Evolutionary conservation across 306 rosid genomes (phyloP), one percentile per base, ranked within the genome.

Genomic region (Arachis hypogaea): DNA sequence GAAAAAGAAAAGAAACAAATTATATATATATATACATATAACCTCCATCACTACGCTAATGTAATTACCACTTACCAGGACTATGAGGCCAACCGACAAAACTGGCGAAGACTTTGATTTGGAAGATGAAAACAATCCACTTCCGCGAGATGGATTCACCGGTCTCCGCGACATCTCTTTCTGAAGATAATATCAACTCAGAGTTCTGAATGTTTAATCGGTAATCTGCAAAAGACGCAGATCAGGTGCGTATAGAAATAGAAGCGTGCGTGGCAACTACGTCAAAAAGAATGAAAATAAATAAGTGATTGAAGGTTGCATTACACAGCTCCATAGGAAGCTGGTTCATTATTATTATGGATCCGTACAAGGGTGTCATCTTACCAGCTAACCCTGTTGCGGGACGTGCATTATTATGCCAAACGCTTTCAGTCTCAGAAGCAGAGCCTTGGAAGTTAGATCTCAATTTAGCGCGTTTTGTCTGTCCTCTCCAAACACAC

Each of bases 151-250:
- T 14, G 74, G 64, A 78, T 71, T 82, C 76, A 12, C 80, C 40
- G 79, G 85, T 77, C 88, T 84, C 80, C 90, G 84, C 78, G 80
- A 80, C 93, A 88, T 88, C 36, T n/a, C 38, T 69, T 60, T 47
- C 41, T 62, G 7, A 43, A 10, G 41, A 52, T 52, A 22, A 0
- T 14, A 9, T 49, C 3, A 57, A 52, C 77, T n/a, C 66, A 59
- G 49, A 3, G 28, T 47, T 22, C 28, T 49, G 16, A 5, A 33
- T 33, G 38, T 4, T 43, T 43, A 68, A 57, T 16, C 9, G 46
- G 16, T 54, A 50, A 66, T 59, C 78, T 76, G 78, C 75, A 57
- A 55, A 5, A 47, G 11, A 52, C 55, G 18, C 40, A 61, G 69
- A 65, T 56, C 78, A 78, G 14, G 54, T 52, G 36, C 50, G n/a